Conservation (phyloP, 2,329 filamentous ascomycete genomes). For the Nigrograna mackinnonii region DNA sequence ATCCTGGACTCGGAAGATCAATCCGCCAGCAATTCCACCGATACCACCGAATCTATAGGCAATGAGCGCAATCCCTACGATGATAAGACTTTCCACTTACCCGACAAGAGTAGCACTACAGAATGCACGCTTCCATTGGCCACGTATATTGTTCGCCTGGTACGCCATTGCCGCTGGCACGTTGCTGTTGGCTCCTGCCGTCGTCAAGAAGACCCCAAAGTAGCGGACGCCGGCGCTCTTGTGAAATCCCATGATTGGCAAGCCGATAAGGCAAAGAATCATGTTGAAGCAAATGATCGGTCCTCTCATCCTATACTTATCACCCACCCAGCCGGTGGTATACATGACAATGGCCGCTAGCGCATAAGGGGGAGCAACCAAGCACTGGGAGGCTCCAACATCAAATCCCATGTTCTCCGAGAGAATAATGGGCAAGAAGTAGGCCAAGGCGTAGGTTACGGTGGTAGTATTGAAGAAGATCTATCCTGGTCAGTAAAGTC, state of each 20-base stretch:
- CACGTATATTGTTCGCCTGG: constrained; percentile 85
- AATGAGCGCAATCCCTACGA: constrained; percentile 70
- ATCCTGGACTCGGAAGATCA: constrained; percentile 1
- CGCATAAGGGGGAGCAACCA: constrained; percentile 57
- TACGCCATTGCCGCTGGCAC: constrained; percentile 75
- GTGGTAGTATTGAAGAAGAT: constrained; percentile 68
- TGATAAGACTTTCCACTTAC: constrained; percentile 78
- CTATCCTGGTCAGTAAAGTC: constrained; percentile 19
- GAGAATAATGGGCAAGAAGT: constrained; percentile 79
- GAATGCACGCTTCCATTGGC: constrained; percentile 86
- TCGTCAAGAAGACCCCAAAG: constrained; percentile 76
- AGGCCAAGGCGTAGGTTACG: constrained; percentile 74
- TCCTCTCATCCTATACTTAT: constrained; percentile 68
- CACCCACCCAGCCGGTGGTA: constrained; percentile 66
- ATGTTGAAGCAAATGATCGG: constrained; percentile 69
- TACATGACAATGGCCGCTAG: constrained; percentile 42
- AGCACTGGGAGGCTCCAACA: constrained; percentile 67
- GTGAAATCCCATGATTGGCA: constrained; percentile 74
- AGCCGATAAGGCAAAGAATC: constrained; percentile 67
- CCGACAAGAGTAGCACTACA: constrained; percentile 76
- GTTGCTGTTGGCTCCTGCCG: constrained; percentile 77
- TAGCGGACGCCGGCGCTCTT: constrained; percentile 62
- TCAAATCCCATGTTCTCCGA: constrained; percentile 64
- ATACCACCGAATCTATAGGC: constrained; percentile 44
- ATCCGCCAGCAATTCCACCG: constrained; percentile 1